phyloP scores from a whole-genome alignment of 805 yeast species.

The Schwanniomyces polymorphus region DNA sequence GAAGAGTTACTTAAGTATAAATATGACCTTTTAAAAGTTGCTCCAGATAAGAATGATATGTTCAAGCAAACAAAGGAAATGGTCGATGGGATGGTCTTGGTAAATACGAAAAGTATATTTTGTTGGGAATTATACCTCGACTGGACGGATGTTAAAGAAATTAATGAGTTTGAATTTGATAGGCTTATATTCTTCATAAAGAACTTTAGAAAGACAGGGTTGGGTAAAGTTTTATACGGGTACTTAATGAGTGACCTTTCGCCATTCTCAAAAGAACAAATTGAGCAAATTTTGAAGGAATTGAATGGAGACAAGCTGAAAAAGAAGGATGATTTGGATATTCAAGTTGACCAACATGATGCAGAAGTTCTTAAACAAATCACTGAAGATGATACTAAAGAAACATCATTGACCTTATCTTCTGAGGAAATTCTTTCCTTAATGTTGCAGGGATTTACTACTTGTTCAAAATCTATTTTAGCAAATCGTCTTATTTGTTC shows the following conservation, averaged over 20 bases:
- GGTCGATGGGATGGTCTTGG: conserved; percentile 71
- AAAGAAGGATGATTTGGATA: conserved; percentile 8
- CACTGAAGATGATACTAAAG: conserved; percentile 12
- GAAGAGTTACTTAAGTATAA: conserved; percentile 58
- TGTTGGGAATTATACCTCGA: conserved; percentile 79
- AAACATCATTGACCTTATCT: conserved; percentile 18
- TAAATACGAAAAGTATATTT: conserved; percentile 56
- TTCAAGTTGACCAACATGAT: conserved; percentile 7
- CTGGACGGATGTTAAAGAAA: conserved; percentile 59
- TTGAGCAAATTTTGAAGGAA: conserved; percentile 17
- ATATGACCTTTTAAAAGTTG: conserved; percentile 50
- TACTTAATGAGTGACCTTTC: conserved; percentile 69
- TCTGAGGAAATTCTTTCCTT: conserved; percentile 53
- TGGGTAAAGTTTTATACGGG: conserved; percentile 62
- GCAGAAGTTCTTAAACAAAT: conserved; percentile 13
- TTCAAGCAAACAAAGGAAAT: conserved; percentile 49
- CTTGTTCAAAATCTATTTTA: conserved; percentile 45
- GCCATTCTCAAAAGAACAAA: conserved; percentile 45
- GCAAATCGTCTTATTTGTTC: conserved; percentile 66
- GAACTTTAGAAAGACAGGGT: conserved; percentile 58
- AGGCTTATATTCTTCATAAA: conserved; percentile 52
- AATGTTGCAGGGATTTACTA: conserved; percentile 51
- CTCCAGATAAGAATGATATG: conserved; percentile 49
- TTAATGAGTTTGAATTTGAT: conserved; percentile 47
- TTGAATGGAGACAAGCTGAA: conserved; percentile 10